phyloP scores from a whole-genome alignment of 2,329 filamentous ascomycete species.

The Magnaporthiopsis rhizophila region DNA sequence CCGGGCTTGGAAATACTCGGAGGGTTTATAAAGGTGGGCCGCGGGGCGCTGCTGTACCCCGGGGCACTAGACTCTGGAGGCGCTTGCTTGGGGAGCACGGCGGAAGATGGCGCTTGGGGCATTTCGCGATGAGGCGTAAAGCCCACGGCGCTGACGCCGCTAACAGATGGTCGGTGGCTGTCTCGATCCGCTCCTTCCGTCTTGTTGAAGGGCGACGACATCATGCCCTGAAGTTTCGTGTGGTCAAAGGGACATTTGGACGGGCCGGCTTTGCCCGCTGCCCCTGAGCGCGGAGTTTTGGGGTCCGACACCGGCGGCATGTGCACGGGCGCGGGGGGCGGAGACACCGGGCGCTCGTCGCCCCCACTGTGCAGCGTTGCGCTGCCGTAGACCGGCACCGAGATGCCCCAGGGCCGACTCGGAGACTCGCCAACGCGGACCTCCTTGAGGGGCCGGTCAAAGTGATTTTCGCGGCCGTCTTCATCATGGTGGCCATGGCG shows the following conservation, averaged over 20 bases:
- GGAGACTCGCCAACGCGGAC: conserved; percentile 90
- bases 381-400: conserved; percentile 56
- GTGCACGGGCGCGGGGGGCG: conserved; percentile 48
- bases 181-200: conserved; percentile 2
- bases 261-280: conserved; percentile 12
- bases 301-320: conserved; percentile 32
- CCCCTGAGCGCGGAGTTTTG: conserved; percentile 1
- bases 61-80: not conserved
- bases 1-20: conserved; percentile 26
- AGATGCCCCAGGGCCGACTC: conserved; percentile 87
- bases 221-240: conserved; percentile 15
- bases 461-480: conserved; percentile 58
- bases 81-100: conserved; percentile 1
- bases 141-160: not conserved
- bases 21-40: conserved; percentile 43
- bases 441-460: conserved; percentile 79
- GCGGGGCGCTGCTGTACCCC: not conserved
- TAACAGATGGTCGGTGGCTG: not conserved
- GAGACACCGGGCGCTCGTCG: conserved; percentile 39
- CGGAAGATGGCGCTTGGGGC: not conserved
- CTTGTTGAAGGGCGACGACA: conserved; percentile 8
- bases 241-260: conserved; percentile 51
- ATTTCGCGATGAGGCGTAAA: not conserved
- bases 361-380: conserved; percentile 24
- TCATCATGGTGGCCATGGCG: not conserved